A percentile compares a stretch with the other conserved stretches of the same genome.
Evolutionary conservation across 2,329 filamentous ascomycete species (phyloP).

Genomic region (Ascochyta rabiei): DNA sequence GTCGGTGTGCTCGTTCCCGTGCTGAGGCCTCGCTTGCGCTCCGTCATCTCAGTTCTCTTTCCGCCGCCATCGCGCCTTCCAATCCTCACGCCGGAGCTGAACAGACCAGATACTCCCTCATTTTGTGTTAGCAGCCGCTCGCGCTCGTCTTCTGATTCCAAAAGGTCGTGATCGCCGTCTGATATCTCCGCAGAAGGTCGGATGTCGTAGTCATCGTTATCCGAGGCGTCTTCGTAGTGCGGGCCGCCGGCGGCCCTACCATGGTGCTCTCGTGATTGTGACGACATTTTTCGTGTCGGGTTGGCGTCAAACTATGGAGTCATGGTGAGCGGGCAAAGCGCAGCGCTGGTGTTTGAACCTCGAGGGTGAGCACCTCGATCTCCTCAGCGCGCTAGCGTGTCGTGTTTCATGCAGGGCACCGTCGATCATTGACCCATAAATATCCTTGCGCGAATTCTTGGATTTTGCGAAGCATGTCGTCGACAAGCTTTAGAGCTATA

Average conservation of each 20-base stretch:
- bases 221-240: conserved; percentile 39
- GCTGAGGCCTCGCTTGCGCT: conserved; percentile 53
- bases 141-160: conserved; percentile 56
- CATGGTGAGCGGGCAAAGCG: conserved; percentile 10
- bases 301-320: not conserved
- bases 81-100: conserved; percentile 39
- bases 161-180: conserved; percentile 47
- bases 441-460: not conserved
- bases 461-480: not conserved
- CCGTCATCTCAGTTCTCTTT: conserved; percentile 32
- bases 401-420: conserved; percentile 20
- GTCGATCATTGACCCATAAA: conserved; percentile 3
- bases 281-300: conserved; percentile 26
- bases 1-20: conserved; percentile 78
- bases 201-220: conserved; percentile 41
- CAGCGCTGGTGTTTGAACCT: conserved; percentile 3
- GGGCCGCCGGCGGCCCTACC: conserved; percentile 35
- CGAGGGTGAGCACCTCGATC: conserved; percentile 20
- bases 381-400: conserved; percentile 10
- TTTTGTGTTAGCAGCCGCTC: conserved; percentile 49
- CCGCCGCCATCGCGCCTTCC: conserved; percentile 28
- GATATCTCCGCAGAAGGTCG: conserved; percentile 45
- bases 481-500: not conserved
- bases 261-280: conserved; percentile 22
- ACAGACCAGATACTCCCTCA: conserved; percentile 37